Conservation (phyloP, 2,329 filamentous ascomycete genomes). For the Cryoendolithus antarcticus region DNA sequence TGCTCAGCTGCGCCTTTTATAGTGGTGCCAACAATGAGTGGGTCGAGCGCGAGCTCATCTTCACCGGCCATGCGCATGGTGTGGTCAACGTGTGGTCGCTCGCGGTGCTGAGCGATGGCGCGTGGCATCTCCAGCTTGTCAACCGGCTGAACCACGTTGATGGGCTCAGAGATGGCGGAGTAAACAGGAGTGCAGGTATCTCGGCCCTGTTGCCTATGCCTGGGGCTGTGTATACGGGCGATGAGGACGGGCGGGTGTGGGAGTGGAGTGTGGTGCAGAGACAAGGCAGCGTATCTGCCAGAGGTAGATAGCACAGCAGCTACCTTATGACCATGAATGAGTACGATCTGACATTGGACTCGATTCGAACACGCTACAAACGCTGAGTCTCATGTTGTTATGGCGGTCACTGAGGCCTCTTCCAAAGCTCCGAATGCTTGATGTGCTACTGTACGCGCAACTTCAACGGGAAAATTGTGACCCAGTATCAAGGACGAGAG, state of each 20-base stretch:
- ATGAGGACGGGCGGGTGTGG: slow-evolving; percentile 74
- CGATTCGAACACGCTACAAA: too few relatives aligned
- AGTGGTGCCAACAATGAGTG: slow-evolving; percentile 85
- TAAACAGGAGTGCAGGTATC: slow-evolving; percentile 52
- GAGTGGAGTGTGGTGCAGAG: slow-evolving; percentile 25
- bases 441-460: too few relatives aligned
- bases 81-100: slow-evolving; percentile 65
- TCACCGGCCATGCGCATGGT: slow-evolving; percentile 77
- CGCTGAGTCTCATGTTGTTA: too few relatives aligned
- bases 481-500: too few relatives aligned
- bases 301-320: background rate
- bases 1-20: slow-evolving; percentile 81
- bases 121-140: slow-evolving; percentile 66
- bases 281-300: slow-evolving; percentile 1
- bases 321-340: too few relatives aligned
- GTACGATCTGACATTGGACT: too few relatives aligned
- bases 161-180: slow-evolving; percentile 47
- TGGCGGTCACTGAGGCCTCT: too few relatives aligned
- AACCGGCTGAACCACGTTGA: slow-evolving; percentile 74
- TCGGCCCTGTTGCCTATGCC: slow-evolving; percentile 78
- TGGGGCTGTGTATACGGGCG: slow-evolving; percentile 78
- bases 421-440: too few relatives aligned
- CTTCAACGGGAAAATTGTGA: too few relatives aligned
- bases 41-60: slow-evolving; percentile 73
- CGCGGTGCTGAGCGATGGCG: slow-evolving; percentile 43